Conservation (phyloP, 2,329 filamentous ascomycete genomes). For the Chalaropsis ovoidea region DNA sequence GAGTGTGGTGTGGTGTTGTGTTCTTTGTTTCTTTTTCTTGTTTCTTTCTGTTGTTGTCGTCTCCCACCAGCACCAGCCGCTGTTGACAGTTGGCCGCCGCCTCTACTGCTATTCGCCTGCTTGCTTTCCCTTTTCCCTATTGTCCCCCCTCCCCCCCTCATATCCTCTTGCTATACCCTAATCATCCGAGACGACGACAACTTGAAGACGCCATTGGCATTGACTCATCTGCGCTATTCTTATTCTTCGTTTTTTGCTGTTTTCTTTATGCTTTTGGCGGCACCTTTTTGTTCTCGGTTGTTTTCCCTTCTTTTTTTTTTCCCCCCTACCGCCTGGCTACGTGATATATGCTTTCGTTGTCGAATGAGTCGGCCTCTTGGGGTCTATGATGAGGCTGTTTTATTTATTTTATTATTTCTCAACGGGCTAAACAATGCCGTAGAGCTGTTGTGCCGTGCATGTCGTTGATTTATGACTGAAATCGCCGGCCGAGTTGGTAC, state of each 20-base stretch:
- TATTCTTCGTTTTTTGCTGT: not conserved
- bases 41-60: constrained; percentile 3
- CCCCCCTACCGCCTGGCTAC: not conserved
- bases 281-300: constrained; percentile 17
- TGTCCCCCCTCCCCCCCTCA: not conserved
- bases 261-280: constrained; percentile 6
- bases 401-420: too few species aligned
- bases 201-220: not conserved
- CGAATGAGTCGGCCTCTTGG: not conserved
- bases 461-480: too few species aligned
- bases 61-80: too few species aligned
- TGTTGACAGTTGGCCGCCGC: too few species aligned
- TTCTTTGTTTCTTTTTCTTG: constrained; percentile 10
- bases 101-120: not conserved
- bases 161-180: not conserved
- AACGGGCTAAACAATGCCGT: too few species aligned
- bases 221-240: not conserved
- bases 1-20: too few species aligned
- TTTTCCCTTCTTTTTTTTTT: constrained; percentile 15
- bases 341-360: not conserved
- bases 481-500: too few species aligned
- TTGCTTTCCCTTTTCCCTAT: not conserved
- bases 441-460: too few species aligned
- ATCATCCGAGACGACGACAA: not conserved
- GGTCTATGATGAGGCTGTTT: not conserved